These are phyloP conservation scores for Colletotrichum sp. DNA, from an alignment of 2,329 filamentous ascomycete genomes.

Conservation along the genomic window DNA sequence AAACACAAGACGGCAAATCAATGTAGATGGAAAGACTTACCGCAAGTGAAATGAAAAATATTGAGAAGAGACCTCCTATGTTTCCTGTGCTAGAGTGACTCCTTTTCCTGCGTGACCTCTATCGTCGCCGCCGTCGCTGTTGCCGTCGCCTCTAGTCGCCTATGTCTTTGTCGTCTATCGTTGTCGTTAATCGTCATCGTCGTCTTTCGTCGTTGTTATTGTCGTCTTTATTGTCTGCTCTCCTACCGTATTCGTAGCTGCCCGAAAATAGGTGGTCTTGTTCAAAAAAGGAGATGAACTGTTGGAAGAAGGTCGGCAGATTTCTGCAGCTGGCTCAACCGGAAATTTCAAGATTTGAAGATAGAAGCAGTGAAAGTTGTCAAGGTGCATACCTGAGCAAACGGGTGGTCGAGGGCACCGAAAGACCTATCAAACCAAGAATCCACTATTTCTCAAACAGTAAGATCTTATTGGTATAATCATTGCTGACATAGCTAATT, in stretches of 20 bases:
- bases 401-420: background rate
- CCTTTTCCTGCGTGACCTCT: fast-evolving
- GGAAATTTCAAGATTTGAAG: background rate
- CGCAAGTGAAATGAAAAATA: no score
- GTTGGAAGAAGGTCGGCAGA: fast-evolving
- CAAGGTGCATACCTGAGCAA: background rate
- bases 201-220: background rate
- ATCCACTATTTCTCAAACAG: background rate
- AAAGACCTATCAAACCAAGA: background rate
- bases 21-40: no score
- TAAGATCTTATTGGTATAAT: background rate
- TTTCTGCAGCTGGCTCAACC: background rate
- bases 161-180: background rate
- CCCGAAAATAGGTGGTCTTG: background rate
- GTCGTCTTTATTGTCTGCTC: background rate
- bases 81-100: background rate
- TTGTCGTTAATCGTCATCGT: background rate
- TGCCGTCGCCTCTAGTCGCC: background rate
- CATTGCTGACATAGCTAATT: background rate
- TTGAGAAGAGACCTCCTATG: no score
- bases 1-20: no score
- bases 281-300: background rate
- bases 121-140: background rate
- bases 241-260: background rate
- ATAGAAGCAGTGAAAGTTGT: background rate